These are phyloP conservation scores for Lotmaria passim DNA, from an alignment of 208 protist species.

Conservation along the genomic window DNA sequence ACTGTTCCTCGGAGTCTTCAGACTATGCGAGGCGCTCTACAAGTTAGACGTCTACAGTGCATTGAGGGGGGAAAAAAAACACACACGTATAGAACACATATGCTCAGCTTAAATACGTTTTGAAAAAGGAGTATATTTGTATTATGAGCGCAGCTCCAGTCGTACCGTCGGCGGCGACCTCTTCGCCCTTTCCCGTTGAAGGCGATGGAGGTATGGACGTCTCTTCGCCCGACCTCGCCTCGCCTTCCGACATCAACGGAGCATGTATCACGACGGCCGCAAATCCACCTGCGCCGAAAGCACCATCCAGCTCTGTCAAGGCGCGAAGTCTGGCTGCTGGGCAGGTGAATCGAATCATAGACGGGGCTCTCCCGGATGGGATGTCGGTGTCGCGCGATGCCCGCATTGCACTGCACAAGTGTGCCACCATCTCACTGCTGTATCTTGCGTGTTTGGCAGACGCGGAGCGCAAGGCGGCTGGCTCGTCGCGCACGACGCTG, in stretches of 20 bases:
- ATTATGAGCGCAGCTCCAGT: background rate
- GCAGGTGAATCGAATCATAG: slow-evolving; percentile 71
- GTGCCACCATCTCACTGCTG: slow-evolving; percentile 65
- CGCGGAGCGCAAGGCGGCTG: slow-evolving; percentile 51
- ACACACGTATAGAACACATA: too few relatives aligned
- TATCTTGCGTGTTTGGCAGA: slow-evolving; percentile 81
- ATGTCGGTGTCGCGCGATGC: slow-evolving; percentile 75
- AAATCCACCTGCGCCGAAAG: background rate
- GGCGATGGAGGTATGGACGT: background rate
- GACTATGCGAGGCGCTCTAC: too few relatives aligned
- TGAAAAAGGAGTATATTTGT: background rate
- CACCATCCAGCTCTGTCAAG: slow-evolving; percentile 3
- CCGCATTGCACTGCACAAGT: slow-evolving; percentile 80
- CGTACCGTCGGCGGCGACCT: background rate
- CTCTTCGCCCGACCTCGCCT: background rate
- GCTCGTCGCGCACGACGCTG: slow-evolving; percentile 63
- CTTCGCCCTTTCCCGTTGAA: background rate
- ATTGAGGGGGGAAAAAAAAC: too few relatives aligned
- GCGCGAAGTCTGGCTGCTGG: slow-evolving; percentile 66
- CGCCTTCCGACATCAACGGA: background rate
- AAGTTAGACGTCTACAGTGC: too few relatives aligned
- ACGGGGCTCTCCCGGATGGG: slow-evolving; percentile 56
- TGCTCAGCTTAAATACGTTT: background rate
- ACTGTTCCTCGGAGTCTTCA: too few relatives aligned
- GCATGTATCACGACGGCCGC: too few relatives aligned